Evolutionary conservation across 495 filamentous ascomycete species (phyloP).

Genomic region (Glarea lozoyensis): DNA sequence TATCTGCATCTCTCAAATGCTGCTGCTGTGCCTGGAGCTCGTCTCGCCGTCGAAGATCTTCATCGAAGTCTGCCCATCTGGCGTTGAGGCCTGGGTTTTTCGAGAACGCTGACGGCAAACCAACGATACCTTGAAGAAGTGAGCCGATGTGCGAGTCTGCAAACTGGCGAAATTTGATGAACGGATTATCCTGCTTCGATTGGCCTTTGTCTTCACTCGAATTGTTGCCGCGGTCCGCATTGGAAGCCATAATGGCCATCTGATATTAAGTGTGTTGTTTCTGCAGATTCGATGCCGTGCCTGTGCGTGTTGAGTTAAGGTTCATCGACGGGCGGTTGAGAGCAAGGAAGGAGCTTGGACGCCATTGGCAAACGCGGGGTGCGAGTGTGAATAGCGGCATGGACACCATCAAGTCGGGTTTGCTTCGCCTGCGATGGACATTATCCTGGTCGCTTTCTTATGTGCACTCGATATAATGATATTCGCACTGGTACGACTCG

Average conservation of each 20-base stretch:
- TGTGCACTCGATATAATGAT: no score
- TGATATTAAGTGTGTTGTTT: no score
- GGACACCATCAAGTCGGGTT: no score
- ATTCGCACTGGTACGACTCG: no score
- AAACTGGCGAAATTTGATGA: conserved; percentile 36
- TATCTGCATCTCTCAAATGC: conserved; percentile 14
- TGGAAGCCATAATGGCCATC: conserved; percentile 19
- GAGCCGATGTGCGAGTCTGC: conserved; percentile 29
- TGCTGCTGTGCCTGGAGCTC: conserved; percentile 14
- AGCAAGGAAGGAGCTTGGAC: no score
- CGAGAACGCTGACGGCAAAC: conserved; percentile 23
- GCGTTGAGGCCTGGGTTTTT: conserved; percentile 5
- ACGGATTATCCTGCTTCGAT: conserved; percentile 25
- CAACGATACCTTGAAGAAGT: conserved; percentile 26
- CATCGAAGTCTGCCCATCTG: conserved; percentile 18
- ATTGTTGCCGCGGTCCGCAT: conserved; percentile 9
- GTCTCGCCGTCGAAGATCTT: conserved; percentile 15
- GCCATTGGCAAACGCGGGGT: no score
- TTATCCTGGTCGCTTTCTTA: no score
- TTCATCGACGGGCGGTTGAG: no score
- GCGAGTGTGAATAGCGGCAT: no score
- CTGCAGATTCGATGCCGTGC: no score
- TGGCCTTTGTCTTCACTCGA: conserved; percentile 4
- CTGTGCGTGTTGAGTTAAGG: no score
- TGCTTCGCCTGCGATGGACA: no score